Evolutionary conservation across 768 basidiomycete genomes (phyloP).

Genomic region (Porphyrellus cyaneotinctus): DNA sequence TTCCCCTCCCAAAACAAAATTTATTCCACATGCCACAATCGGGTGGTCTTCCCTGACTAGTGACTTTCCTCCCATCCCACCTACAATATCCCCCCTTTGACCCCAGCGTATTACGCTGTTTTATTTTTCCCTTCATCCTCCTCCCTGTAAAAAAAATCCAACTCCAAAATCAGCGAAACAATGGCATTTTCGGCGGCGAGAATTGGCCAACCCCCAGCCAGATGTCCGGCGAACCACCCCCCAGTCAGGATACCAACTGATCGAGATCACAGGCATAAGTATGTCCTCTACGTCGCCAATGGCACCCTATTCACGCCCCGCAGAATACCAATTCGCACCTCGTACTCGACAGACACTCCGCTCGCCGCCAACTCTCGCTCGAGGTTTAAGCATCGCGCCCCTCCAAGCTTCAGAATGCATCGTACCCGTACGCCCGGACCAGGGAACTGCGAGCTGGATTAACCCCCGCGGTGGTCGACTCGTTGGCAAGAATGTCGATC

Average conservation of each 20-base stretch:
- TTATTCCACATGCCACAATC: slow-evolving; percentile 15
- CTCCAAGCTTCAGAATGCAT: not conserved
- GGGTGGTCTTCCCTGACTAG: not conserved
- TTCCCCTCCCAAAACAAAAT: slow-evolving; percentile 9
- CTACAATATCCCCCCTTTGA: not conserved
- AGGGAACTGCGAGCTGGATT: not conserved
- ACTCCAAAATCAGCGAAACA: not conserved
- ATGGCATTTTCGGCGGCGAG: not conserved
- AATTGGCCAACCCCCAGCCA: not conserved
- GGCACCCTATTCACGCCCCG: not conserved
- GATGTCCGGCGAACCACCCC: not conserved
- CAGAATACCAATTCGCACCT: slow-evolving; percentile 3
- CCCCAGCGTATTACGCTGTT: not conserved
- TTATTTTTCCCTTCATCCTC: not conserved
- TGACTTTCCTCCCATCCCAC: too few relatives aligned
- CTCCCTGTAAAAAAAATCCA: not conserved
- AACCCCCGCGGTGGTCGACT: not conserved
- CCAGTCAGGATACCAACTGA: not conserved
- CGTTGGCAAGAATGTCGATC: not conserved
- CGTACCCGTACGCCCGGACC: not conserved
- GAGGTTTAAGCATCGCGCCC: not conserved
- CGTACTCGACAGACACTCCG: not conserved
- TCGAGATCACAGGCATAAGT: not conserved
- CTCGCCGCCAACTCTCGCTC: not conserved
- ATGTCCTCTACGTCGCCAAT: not conserved